Conservation (phyloP, 306 rosid genomes). For the Cucurbita ficifolia region DNA sequence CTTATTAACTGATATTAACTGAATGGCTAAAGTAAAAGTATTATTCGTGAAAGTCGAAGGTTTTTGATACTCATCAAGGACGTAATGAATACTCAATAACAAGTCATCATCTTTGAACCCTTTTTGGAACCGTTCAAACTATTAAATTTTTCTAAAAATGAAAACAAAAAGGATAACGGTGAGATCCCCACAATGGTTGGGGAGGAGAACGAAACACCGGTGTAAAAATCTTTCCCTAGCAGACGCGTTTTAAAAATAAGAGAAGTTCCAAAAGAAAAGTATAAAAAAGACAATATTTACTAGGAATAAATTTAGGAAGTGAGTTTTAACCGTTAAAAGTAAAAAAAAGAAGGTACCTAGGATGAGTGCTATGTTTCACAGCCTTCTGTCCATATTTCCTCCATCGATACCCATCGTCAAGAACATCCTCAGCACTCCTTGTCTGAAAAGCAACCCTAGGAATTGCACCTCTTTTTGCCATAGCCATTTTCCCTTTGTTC, state of each 20-base stretch:
- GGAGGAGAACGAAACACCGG: too few relatives aligned
- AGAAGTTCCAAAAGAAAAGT: too few relatives aligned
- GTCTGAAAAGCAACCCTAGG: conserved; percentile 7
- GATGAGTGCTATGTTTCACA: background rate
- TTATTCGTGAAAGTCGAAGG: background rate
- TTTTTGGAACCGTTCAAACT: background rate
- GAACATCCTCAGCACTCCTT: conserved; percentile 1
- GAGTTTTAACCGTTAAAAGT: too few relatives aligned
- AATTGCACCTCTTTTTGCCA: background rate
- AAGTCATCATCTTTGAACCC: background rate
- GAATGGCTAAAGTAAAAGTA: background rate
- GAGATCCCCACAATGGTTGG: too few relatives aligned
- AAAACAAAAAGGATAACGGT: background rate
- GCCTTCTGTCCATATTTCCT: conserved; percentile 7
- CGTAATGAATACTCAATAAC: background rate
- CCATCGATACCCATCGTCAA: conserved; percentile 6
- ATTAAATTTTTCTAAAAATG: too few relatives aligned
- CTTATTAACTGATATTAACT: too few relatives aligned
- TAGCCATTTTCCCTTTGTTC: background rate
- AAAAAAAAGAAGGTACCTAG: background rate
- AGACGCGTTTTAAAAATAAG: too few relatives aligned
- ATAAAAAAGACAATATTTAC: too few relatives aligned
- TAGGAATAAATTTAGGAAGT: too few relatives aligned
- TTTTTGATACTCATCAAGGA: too few relatives aligned
- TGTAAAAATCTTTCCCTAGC: too few relatives aligned